Percentiles rank a stretch among this genome's conserved stretches.
phyloP scores from a whole-genome alignment of 129 eudicot species.

The Escallonia rubra region DNA sequence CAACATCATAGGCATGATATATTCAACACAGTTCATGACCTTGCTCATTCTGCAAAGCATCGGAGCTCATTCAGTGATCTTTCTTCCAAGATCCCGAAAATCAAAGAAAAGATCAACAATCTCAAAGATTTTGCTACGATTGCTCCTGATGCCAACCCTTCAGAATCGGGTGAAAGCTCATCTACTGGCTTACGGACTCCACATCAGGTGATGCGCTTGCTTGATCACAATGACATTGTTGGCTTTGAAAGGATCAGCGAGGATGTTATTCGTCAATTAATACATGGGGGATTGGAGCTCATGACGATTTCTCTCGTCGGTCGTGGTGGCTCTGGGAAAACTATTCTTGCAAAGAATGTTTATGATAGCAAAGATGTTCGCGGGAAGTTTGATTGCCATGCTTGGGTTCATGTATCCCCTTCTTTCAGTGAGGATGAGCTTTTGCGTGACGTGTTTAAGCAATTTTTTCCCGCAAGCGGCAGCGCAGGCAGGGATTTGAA shows the following conservation, averaged over 20 bases:
- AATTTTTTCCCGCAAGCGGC: not conserved
- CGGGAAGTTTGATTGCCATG: too few relatives aligned
- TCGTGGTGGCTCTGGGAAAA: too few relatives aligned
- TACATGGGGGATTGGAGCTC: too few relatives aligned
- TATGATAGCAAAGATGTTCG: too few relatives aligned
- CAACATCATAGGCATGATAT: not conserved
- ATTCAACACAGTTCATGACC: not conserved
- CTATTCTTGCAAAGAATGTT: too few relatives aligned
- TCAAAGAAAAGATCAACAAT: not conserved
- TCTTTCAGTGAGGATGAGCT: too few relatives aligned
- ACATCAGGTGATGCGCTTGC: not conserved
- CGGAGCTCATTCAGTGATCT: not conserved
- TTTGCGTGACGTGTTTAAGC: not conserved
- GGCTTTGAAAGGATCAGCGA: constrained; percentile 23
- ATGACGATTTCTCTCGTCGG: too few relatives aligned
- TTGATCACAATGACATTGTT: constrained; percentile 15
- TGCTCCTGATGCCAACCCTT: not conserved
- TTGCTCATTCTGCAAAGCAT: not conserved
- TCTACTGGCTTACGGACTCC: not conserved
- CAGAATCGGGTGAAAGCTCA: not conserved
- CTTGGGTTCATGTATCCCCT: too few relatives aligned
- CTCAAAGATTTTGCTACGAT: not conserved
- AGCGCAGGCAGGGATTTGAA: not conserved
- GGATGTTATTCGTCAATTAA: too few relatives aligned
- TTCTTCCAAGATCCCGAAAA: constrained; percentile 2